Base-by-base conservation (phyloP, 2,329 filamentous ascomycete species). In the Pleurostoma richardsiae region DNA sequence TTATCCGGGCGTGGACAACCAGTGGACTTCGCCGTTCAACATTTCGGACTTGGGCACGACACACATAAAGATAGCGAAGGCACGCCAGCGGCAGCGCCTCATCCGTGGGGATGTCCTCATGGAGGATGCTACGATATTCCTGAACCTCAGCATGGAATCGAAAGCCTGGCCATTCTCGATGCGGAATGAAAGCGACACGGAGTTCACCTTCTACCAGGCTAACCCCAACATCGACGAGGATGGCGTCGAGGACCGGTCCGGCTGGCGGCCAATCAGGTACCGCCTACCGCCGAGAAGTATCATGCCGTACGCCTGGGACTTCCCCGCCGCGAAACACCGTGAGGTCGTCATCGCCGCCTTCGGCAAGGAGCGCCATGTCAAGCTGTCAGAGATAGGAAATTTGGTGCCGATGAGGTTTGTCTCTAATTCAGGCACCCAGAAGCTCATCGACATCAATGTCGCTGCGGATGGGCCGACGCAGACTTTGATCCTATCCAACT, bases 271-370 rank as follows among this genome's bases (percentile, higher is more conserved):
- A 3, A 89, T 99, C 51, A 80, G 90, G 45, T 99, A 99, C 68
- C 86, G 92, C 30, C 74, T 99, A 30, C 95, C 95, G 3, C 85
- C 92, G 10, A 80, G 94, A 50, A 97, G 92, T 66, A 96, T 99
- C 66, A 99, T 99, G 94, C 94, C 95, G 1, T 99, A 99, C 60
- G 92, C 94, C 2, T 99, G 94, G 94, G 95, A 99, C 62, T 99
- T 96, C 68, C 95, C 94, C 1, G 92, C 94, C 1, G 91, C 90
- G n/a, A 96, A 95, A 69, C 86, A 89, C 69, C 95, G 94, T 59
- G 94, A 96, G 63, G 80, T 99, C 38, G 83, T 97, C 43, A 82
- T 99, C 60, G 84, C 76, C 45, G 86, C 85, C 6, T 83, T 85
- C 58, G 83, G 84, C 51, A 89, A 86, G 59, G 90, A 96, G 62